These are phyloP conservation scores for Speleostelium caveatum DNA, from an alignment of 78 protist genomes.

Conservation along the genomic window DNA sequence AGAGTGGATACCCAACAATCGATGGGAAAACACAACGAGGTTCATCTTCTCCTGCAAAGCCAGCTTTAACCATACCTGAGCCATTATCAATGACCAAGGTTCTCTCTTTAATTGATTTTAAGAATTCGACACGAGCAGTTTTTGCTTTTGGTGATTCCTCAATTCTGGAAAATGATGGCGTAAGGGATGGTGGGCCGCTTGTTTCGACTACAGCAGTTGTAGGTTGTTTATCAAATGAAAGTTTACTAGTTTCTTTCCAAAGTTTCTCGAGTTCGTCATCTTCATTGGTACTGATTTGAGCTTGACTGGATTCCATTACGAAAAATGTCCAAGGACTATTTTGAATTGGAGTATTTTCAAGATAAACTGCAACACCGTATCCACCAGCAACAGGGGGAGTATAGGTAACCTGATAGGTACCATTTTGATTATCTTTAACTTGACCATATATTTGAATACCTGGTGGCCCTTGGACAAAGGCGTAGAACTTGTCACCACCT, in stretches of 20 bases:
- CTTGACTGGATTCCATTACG: conserved; percentile 1
- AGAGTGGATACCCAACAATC: conserved; percentile 87
- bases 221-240: conserved; percentile 18
- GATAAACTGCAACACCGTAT: conserved; percentile 59
- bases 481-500: conserved; percentile 64
- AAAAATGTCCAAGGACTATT: conserved; percentile 50
- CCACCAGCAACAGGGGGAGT: conserved; percentile 80
- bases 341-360: conserved; percentile 3
- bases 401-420: conserved; percentile 69
- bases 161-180: conserved; percentile 13
- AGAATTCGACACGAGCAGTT: conserved; percentile 13
- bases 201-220: conserved; percentile 22
- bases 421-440: conserved; percentile 72
- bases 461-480: conserved; percentile 72
- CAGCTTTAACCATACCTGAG: conserved; percentile 97
- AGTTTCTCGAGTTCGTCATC: conserved; percentile 72
- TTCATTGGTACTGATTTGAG: not conserved
- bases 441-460: conserved; percentile 80
- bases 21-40: conserved; percentile 89
- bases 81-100: conserved; percentile 95
- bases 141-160: not conserved
- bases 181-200: not conserved
- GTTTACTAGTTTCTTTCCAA: conserved; percentile 47
- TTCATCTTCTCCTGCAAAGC: conserved; percentile 95
- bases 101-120: conserved; percentile 52